Conservation (phyloP, 2,329 filamentous ascomycete species). For the Pseudogymnoascus sp. region DNA sequence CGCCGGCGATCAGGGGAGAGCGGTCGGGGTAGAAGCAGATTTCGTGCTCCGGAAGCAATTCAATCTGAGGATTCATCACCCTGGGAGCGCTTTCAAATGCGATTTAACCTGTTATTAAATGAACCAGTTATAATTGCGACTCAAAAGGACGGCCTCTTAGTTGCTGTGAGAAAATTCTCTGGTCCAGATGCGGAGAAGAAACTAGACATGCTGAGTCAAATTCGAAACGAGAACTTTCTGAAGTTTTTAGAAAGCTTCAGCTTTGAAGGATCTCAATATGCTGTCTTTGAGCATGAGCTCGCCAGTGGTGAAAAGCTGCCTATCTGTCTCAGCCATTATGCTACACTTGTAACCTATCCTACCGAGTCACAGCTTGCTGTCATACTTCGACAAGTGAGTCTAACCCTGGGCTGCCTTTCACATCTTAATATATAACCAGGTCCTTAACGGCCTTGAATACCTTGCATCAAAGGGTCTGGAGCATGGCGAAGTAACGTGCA, state of each 20-base stretch:
- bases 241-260: constrained; percentile 12
- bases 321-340: constrained; percentile 13
- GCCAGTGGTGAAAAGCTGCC: constrained; percentile 10
- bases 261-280: constrained; percentile 14
- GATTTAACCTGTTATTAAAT: constrained; percentile 12
- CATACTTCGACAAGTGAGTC: constrained; percentile 12
- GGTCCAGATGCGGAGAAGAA: constrained; percentile 11
- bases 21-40: neutral
- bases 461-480: constrained; percentile 10
- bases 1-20: neutral
- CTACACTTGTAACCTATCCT: neutral
- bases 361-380: constrained; percentile 9
- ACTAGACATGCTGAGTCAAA: constrained; percentile 12
- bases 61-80: constrained; percentile 8
- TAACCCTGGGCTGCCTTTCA: neutral
- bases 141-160: constrained; percentile 11
- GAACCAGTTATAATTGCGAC: constrained; percentile 9
- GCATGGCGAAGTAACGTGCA: constrained; percentile 12
- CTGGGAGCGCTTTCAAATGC: constrained; percentile 10
- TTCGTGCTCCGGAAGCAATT: neutral
- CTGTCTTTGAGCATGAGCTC: constrained; percentile 15
- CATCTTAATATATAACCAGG: constrained; percentile 3
- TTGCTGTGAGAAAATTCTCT: constrained; percentile 11
- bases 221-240: constrained; percentile 13
- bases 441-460: constrained; percentile 13